Base-by-base conservation (phyloP, 2,329 filamentous ascomycete species). In the Diaporthe sp. region DNA sequence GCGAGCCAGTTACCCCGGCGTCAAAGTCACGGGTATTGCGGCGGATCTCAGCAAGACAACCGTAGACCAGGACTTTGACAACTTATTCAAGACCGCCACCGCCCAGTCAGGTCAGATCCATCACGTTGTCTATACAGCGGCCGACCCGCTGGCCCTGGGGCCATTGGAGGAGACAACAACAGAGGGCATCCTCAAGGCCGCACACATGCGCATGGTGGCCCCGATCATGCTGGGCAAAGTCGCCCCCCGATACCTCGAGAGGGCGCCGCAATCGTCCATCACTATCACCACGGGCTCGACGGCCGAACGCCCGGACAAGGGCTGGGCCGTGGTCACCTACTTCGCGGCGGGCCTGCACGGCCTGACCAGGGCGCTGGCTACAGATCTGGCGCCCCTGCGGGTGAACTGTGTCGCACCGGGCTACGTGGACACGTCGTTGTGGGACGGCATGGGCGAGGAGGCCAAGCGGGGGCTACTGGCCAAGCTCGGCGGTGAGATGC, bases 321-420 rank as follows among this genome's bases (percentile, higher is more conserved):
- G 88, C 28, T 92, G 89, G 88, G 82, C 84, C 4, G 83, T 91
- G 25, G 78, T 90, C 1, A 85, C 85, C 0, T 83, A 83, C 3
- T 88, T 87, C 71, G 87, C 86, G 0, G 87, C 88, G 0, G 91
- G 87, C 1, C 77, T 90, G 4, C 85, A 90, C 71, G 86, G 88
- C 5, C 86, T 93, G 80, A 85, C 86, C 2, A 85, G 89, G 2
- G 87, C 86, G 4, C 83, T 94, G 44, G 92, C 92, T 1, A 80
- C 93, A 42, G 92, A 94, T 78, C 80, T 94, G 72, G 87, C 87
- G 77, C 92, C 92, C 0, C 82, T 93, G 8, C 84, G 93, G 2
- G 91, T 93, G 39, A 94, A 94, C 80, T 80, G 88, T 1, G 90
- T 94, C 0, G 85, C 83, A 70, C 91, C 91, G 0, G 92, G 92